Conservation (phyloP, 768 basidiomycete genomes). For the Lepiota venenata region DNA sequence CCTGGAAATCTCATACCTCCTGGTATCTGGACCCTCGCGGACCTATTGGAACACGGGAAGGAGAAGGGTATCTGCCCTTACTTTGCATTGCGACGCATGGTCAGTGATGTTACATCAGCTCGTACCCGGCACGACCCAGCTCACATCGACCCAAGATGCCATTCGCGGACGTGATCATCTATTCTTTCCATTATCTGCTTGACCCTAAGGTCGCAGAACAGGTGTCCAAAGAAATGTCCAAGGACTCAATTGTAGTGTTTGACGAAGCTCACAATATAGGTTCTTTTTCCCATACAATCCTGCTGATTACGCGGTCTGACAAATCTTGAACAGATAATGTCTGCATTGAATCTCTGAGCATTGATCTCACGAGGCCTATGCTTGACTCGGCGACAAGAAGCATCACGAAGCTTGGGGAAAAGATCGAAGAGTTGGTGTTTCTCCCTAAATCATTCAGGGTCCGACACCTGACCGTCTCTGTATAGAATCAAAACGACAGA, state of each 20-base stretch:
- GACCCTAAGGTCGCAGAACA: conserved; percentile 99
- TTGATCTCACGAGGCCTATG: conserved; percentile 97
- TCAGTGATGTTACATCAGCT: conserved; percentile 24
- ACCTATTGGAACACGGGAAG: conserved; percentile 84
- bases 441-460: background rate
- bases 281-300: conserved; percentile 28
- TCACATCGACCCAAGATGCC: conserved; percentile 63
- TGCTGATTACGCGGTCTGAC: background rate
- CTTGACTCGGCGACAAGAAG: conserved; percentile 91
- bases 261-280: conserved; percentile 99
- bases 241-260: conserved; percentile 98
- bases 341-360: conserved; percentile 96
- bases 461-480: background rate
- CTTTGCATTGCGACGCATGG: conserved; percentile 95
- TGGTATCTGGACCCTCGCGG: conserved; percentile 93
- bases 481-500: conserved; percentile 92
- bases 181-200: conserved; percentile 97
- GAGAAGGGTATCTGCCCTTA: conserved; percentile 91
- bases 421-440: conserved; percentile 84
- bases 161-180: conserved; percentile 94
- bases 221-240: conserved; percentile 96
- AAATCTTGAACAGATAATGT: conserved; percentile 79
- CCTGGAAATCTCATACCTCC: conserved; percentile 77
- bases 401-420: conserved; percentile 80
- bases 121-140: background rate